Evolutionary conservation across 805 yeast genomes (phyloP).

Genomic region (Candida chilensis): DNA sequence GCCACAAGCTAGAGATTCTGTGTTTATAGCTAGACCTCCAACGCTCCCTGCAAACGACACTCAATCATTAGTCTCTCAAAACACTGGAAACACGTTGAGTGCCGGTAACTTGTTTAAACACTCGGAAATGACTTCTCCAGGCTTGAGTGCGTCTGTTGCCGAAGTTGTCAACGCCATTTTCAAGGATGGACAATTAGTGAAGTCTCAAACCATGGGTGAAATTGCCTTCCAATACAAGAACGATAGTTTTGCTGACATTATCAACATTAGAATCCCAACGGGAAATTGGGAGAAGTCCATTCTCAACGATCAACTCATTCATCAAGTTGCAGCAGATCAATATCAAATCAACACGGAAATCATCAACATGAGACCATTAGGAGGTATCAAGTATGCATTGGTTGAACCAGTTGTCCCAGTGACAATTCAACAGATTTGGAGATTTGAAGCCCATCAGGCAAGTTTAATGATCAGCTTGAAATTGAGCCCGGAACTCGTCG

Average conservation of each 20-base stretch:
- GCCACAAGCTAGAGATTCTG: conserved; percentile 26
- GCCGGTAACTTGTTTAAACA: too few relatives aligned
- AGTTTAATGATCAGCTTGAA: conserved; percentile 71
- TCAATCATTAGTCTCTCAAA: conserved; percentile 16
- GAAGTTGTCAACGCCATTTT: conserved; percentile 73
- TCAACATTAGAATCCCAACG: conserved; percentile 10
- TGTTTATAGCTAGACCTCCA: conserved; percentile 3
- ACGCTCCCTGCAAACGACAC: conserved; percentile 1
- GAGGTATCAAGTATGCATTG: conserved; percentile 71
- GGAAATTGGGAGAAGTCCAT: conserved; percentile 27
- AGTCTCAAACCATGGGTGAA: conserved; percentile 73
- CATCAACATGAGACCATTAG: conserved; percentile 58
- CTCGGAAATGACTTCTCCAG: conserved; percentile 44
- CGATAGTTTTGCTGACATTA: conserved; percentile 3
- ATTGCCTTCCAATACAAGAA: conserved; percentile 65
- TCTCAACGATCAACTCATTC: conserved; percentile 22
- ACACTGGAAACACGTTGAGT: conserved; percentile 26
- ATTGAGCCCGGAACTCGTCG: conserved; percentile 37
- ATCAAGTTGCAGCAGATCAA: conserved; percentile 13
- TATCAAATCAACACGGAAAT: conserved; percentile 38
- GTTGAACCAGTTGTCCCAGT: conserved; percentile 54
- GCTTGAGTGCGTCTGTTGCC: conserved; percentile 77
- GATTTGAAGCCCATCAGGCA: conserved; percentile 76
- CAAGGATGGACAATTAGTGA: conserved; percentile 52
- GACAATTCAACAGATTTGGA: conserved; percentile 77